Evolutionary conservation across 225 moss, liverwort and hornwort species (phyloP), one percentile per base, ranked within the genome.

Genomic region (Lunularia cruciata): DNA sequence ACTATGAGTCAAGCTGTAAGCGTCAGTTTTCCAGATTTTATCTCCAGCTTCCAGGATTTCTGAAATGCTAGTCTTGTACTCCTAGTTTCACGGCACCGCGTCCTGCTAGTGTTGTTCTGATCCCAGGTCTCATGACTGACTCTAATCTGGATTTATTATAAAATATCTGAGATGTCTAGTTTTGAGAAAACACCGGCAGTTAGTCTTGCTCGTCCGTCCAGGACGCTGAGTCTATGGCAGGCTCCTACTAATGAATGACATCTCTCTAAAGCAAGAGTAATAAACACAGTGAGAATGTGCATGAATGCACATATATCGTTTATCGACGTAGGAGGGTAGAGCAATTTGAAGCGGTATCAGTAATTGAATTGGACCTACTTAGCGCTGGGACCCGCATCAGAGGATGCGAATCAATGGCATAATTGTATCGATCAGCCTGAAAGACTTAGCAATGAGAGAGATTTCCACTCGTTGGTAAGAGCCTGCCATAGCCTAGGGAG

Each of bases 391-490:
- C 20, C 27, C 54, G 27, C 26, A 25, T 54, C 27, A 54, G 26
- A 27, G 54, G 27, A 54, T 28, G 54, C 1, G 26, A n/a, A n/a
- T n/a, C n/a, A n/a, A n/a, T n/a, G n/a, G n/a, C n/a, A n/a, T n/a
- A n/a, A n/a, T n/a, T n/a, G n/a, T n/a, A n/a, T n/a, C n/a, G n/a
- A n/a, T n/a, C n/a, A n/a, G n/a, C n/a, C n/a, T n/a, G n/a, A n/a
- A n/a, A n/a, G n/a, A n/a, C n/a, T n/a, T n/a, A n/a, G n/a, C 8
- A 16, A 18, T 33, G 58, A 59, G 63, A 63, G 63, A 63, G 63
- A 63, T 19, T 45, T 63, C 35, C 63, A 63, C 18, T 63, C 63
- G 43, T 45, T 63, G 63, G 63, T 63, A 63, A 63, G 63, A 63
- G 63, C 63, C 63, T 63, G 63, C 63, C 63, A 45, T 63, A 63